Evolutionary conservation across 2,329 filamentous ascomycete genomes (phyloP).

Genomic region (Lizonia empirigonia): DNA sequence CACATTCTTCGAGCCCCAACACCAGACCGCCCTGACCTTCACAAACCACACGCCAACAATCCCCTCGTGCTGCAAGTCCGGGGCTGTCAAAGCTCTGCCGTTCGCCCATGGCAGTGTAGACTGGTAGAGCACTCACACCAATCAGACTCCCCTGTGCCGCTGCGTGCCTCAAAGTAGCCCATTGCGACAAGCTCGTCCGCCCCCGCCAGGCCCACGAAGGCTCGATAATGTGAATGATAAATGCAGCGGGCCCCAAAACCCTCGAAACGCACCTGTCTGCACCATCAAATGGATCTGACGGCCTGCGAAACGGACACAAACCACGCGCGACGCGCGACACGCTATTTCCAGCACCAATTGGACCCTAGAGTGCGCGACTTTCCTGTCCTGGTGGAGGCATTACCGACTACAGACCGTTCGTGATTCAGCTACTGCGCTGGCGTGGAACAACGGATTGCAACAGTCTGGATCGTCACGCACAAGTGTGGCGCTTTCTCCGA

Average conservation of each 20-base stretch:
- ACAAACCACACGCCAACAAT: conserved; percentile 8
- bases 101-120: conserved; percentile 3
- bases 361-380: conserved; percentile 12
- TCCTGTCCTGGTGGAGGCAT: conserved; percentile 4
- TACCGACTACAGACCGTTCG: conserved; percentile 10
- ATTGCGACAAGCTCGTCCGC: conserved; percentile 4
- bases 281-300: conserved; percentile 1
- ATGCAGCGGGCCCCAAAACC: neutral
- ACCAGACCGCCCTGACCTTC: neutral
- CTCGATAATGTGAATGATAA: neutral
- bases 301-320: conserved; percentile 1
- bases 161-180: conserved; percentile 12
- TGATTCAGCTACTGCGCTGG: conserved; percentile 9
- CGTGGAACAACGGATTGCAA: too few species aligned
- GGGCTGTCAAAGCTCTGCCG: conserved; percentile 3
- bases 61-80: conserved; percentile 10
- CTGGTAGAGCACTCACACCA: conserved; percentile 4
- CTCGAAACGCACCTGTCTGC: neutral
- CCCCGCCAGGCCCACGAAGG: neutral
- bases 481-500: conserved; percentile 15
- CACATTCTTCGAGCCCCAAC: neutral
- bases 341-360: conserved; percentile 2
- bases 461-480: conserved; percentile 21
- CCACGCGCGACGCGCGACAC: conserved; percentile 4
- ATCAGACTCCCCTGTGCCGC: conserved; percentile 8